A percentile compares a stretch with the other conserved stretches of the same genome.
Conservation (phyloP, 352 stramenopile genomes). For the Pythium sukuiense region DNA sequence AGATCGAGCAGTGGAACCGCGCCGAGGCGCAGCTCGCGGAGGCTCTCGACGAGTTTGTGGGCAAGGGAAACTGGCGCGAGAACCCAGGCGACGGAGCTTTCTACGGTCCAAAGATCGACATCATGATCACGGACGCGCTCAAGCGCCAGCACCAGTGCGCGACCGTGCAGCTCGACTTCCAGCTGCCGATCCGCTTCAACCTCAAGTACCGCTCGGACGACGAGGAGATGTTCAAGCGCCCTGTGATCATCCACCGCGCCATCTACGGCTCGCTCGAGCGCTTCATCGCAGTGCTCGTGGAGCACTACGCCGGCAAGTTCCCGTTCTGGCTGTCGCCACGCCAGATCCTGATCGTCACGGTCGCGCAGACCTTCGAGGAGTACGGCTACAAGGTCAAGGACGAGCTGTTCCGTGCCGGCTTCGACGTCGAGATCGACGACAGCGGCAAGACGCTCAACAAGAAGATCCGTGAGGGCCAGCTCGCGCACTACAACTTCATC, state of each 20-base stretch:
- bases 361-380: slow-evolving; percentile 69
- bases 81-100: slow-evolving; percentile 97
- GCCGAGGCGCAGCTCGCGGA: slow-evolving; percentile 78
- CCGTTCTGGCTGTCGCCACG: slow-evolving; percentile 93
- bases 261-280: slow-evolving; percentile 98
- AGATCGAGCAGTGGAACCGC: slow-evolving; percentile 92
- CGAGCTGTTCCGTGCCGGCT: slow-evolving; percentile 85
- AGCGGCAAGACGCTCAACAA: slow-evolving; percentile 88
- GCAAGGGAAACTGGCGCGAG: slow-evolving; percentile 92
- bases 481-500: slow-evolving; percentile 88
- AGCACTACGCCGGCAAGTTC: slow-evolving; percentile 96
- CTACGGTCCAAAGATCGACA: slow-evolving; percentile 98
- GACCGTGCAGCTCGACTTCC: slow-evolving; percentile 98
- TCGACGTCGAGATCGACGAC: slow-evolving; percentile 85
- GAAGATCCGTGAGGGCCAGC: slow-evolving; percentile 73
- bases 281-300: slow-evolving; percentile 98
- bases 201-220: slow-evolving; percentile 90
- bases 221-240: slow-evolving; percentile 86
- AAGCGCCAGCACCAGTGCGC: slow-evolving; percentile 97
- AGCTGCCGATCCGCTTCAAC: slow-evolving; percentile 95
- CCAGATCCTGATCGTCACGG: slow-evolving; percentile 90
- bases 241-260: slow-evolving; percentile 97
- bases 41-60: slow-evolving; percentile 80
- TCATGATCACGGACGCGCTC: slow-evolving; percentile 97
- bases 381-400: slow-evolving; percentile 57